A percentile compares a stretch with the other conserved stretches of the same genome.
These are phyloP conservation scores for Auricularia sp. DNA, from an alignment of 768 basidiomycete genomes.

Conservation along the genomic window DNA sequence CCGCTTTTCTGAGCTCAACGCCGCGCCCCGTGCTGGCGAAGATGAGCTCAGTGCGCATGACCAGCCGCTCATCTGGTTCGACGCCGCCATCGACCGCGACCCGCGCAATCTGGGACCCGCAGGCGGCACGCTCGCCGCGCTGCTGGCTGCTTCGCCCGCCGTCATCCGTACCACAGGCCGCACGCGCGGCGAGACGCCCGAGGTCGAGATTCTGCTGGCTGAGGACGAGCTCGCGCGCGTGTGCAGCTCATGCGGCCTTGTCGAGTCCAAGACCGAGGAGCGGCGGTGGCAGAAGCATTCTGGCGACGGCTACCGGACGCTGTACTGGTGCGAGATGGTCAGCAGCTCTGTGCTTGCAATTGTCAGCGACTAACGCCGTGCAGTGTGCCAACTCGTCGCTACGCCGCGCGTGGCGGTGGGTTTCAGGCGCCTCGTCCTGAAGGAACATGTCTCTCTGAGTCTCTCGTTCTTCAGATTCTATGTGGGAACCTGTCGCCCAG, in stretches of 20 bases:
- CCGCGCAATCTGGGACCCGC: background rate
- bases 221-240: conserved; percentile 2
- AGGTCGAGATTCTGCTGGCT: background rate
- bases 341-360: too few relatives aligned
- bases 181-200: background rate
- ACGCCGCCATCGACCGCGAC: background rate
- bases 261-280: background rate
- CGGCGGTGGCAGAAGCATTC: background rate
- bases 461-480: too few relatives aligned
- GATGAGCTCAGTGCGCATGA: background rate
- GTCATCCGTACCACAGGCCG: background rate
- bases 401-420: too few relatives aligned
- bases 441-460: too few relatives aligned
- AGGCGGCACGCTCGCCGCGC: background rate
- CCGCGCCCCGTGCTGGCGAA: background rate
- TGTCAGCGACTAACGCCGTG: too few relatives aligned
- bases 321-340: background rate
- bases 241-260: background rate
- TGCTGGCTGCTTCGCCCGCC: background rate
- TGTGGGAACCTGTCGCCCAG: too few relatives aligned
- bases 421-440: too few relatives aligned
- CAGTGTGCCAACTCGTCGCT: too few relatives aligned
- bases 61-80: background rate
- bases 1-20: background rate
- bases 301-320: background rate